phyloP scores from a whole-genome alignment of 345 rosid species.

The Citrus medica region DNA sequence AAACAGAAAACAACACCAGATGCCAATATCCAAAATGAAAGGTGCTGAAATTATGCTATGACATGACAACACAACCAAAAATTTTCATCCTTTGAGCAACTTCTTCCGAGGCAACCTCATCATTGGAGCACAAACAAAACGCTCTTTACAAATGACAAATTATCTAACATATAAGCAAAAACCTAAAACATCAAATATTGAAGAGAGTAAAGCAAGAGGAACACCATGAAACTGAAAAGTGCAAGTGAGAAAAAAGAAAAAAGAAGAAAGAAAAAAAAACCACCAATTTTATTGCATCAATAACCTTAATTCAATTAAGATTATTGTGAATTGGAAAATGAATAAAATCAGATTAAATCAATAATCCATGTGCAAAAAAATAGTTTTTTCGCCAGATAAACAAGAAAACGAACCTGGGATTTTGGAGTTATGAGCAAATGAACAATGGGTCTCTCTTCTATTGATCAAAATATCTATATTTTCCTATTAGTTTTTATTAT shows the following conservation, averaged over 20 bases:
- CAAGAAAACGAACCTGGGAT: neutral
- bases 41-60: neutral
- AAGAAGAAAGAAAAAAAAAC: neutral
- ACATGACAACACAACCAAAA: neutral
- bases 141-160: neutral
- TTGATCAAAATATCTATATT: neutral
- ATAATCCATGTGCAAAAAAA: neutral
- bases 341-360: neutral
- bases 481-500: neutral
- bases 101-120: neutral
- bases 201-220: neutral
- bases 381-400: neutral
- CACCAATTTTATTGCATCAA: neutral
- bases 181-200: neutral
- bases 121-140: neutral
- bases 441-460: neutral
- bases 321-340: neutral
- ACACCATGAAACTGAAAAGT: neutral
- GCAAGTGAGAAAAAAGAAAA: too few species aligned
- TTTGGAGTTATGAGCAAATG: neutral
- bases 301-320: neutral
- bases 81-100: neutral
- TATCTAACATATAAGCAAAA: neutral
- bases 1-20: constrained; percentile 5
- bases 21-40: neutral